Evolutionary conservation across 2,329 filamentous ascomycete genomes (phyloP).

Genomic region (Colletotrichum chrysophilum): DNA sequence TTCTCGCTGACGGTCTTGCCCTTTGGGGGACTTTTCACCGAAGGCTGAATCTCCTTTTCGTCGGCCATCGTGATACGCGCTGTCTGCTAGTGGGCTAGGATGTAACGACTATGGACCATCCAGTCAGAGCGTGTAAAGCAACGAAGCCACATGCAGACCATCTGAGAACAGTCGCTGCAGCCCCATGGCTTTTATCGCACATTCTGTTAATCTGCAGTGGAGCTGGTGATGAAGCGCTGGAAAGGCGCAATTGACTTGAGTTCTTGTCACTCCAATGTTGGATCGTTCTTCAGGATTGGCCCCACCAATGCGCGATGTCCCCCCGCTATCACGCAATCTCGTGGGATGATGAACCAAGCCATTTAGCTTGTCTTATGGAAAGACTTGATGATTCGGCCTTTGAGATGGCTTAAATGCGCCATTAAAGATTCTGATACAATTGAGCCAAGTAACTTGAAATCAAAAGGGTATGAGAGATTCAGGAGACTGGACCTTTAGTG

Average conservation of each 20-base stretch:
- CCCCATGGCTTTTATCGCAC: neutral
- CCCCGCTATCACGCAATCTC: conserved; percentile 17
- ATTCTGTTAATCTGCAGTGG: neutral
- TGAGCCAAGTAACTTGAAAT: neutral
- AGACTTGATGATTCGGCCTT: neutral
- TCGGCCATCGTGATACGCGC: neutral
- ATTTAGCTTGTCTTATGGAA: neutral
- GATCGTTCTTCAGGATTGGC: neutral
- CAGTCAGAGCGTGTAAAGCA: neutral
- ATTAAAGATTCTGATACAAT: neutral
- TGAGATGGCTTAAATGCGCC: neutral
- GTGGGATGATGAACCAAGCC: neutral
- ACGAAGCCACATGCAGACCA: neutral
- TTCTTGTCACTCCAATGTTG: neutral
- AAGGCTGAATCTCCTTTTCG: neutral
- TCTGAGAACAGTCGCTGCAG: neutral
- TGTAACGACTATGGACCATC: neutral
- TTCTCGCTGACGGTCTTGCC: conserved; percentile 23
- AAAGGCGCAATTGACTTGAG: neutral
- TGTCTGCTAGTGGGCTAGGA: neutral
- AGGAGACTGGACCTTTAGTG: neutral
- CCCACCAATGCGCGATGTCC: conserved; percentile 1
- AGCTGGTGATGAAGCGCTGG: neutral
- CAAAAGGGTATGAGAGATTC: neutral
- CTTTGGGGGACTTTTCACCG: neutral